Conservation (phyloP, 1,284 basidiomycete genomes). For the Ceratobasidium sp. region DNA sequence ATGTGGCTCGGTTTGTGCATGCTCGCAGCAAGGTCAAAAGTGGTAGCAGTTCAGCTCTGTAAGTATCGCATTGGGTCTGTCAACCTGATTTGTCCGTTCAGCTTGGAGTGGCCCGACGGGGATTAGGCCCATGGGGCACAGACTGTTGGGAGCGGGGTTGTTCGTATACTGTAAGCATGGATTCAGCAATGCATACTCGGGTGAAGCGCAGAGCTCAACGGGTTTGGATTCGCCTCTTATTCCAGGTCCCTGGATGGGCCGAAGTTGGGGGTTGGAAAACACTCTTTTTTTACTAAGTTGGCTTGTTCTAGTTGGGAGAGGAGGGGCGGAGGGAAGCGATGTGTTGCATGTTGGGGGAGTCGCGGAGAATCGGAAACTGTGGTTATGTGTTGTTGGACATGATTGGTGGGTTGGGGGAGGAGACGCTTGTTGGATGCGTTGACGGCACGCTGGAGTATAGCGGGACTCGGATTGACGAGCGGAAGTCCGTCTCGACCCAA, state of each 20-base stretch:
- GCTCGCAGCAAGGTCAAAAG: slow-evolving; percentile 47
- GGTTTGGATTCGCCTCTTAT: slow-evolving; percentile 33
- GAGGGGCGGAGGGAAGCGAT: no score
- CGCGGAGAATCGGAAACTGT: no score
- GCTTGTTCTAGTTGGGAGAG: background rate
- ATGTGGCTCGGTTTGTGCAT: slow-evolving; percentile 48
- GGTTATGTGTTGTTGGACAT: background rate
- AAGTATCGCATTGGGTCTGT: slow-evolving; percentile 39
- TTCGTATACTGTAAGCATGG: slow-evolving; percentile 46
- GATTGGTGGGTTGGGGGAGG: background rate
- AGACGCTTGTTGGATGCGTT: background rate
- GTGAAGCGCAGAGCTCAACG: slow-evolving; percentile 42
- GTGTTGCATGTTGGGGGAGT: no score
- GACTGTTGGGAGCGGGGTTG: slow-evolving; percentile 34
- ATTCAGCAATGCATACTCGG: slow-evolving; percentile 45
- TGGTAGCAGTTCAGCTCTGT: slow-evolving; percentile 46
- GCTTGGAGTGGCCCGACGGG: slow-evolving; percentile 10
- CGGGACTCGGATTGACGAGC: slow-evolving; percentile 10
- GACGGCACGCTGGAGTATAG: background rate
- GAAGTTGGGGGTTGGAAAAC: background rate
- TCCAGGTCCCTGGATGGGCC: background rate
- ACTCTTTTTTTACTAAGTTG: background rate
- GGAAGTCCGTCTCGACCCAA: slow-evolving; percentile 38
- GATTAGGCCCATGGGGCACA: slow-evolving; percentile 38
- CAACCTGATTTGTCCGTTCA: background rate